Conservation (phyloP, 2,329 filamentous ascomycete species). For the Stenocarpella maydis region DNA sequence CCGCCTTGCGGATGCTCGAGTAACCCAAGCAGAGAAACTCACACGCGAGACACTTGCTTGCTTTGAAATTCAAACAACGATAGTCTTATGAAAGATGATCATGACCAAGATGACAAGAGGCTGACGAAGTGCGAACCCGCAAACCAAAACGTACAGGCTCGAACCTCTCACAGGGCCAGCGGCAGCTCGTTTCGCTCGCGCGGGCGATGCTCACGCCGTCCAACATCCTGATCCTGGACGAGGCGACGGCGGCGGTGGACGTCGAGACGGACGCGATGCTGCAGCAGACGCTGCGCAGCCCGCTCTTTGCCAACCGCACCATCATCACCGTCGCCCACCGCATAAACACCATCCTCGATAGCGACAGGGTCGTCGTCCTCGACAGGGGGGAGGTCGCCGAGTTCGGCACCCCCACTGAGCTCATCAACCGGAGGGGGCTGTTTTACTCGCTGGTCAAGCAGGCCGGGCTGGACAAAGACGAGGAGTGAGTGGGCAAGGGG, state of each 20-base stretch:
- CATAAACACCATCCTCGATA: slow-evolving; percentile 94
- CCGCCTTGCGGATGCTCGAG: slow-evolving; percentile 15
- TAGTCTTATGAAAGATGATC: background rate
- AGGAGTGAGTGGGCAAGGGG: slow-evolving; percentile 36
- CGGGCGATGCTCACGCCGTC: slow-evolving; percentile 93
- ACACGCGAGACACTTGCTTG: background rate
- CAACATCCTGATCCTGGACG: slow-evolving; percentile 96
- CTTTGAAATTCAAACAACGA: too few relatives aligned
- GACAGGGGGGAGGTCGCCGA: slow-evolving; percentile 91
- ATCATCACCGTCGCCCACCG: slow-evolving; percentile 99
- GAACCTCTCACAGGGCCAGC: slow-evolving; percentile 93
- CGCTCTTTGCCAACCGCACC: slow-evolving; percentile 85
- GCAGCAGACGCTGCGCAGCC: slow-evolving; percentile 69
- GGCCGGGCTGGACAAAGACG: slow-evolving; percentile 74
- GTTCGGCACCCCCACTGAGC: slow-evolving; percentile 84
- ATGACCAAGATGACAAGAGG: too few relatives aligned
- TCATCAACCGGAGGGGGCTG: slow-evolving; percentile 78
- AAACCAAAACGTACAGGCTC: too few relatives aligned
- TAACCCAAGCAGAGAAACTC: slow-evolving; percentile 24
- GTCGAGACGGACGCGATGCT: slow-evolving; percentile 74
- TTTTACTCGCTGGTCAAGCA: slow-evolving; percentile 95
- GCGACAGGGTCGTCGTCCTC: slow-evolving; percentile 90
- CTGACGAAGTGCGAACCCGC: background rate
- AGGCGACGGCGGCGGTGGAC: slow-evolving; percentile 85
- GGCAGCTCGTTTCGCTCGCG: slow-evolving; percentile 91